Base-by-base conservation (phyloP, 73 alveolate species). In the Symbiodinium natans region DNA sequence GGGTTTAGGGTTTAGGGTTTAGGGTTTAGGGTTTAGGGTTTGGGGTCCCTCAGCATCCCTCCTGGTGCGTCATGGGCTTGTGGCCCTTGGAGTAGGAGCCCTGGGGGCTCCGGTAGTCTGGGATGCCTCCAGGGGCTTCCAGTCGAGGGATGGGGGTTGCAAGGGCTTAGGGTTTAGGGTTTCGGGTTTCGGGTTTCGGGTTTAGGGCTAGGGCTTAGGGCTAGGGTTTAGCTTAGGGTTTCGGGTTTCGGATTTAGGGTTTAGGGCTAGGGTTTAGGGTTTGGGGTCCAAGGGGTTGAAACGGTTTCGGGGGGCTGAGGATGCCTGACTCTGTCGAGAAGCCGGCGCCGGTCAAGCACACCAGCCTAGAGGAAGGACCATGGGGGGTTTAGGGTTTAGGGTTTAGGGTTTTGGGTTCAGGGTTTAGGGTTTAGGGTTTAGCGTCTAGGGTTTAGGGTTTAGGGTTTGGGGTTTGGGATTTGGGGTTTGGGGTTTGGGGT, bases 321-420 rank as follows among this genome's bases (percentile, higher is more conserved):
- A 99, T 98, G 71, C 99, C 99, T 36, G 99, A 93, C 83, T 99
- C 99, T 1, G 99, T 98, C 46, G 99, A 99, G 56, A 94, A 92
- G 43, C 99, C 99, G 25, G 99, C 97, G 27, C 99, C 99, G 5
- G 99, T 82, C 31, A 93, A 59, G 92, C 82, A 42, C 27, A 75
- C 59, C 41, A 92, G 59, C 92, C 98, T 74, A 46, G 59, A 46
- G 6, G 13, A 9, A 46, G 59, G 59, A 46, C 13, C 13, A 46
- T 46, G 59, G 6, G 13, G 59, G 59, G 59, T 6, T 83, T 33
- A 83, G 93, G 93, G 63, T 46, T 52, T 11, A 10, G 11, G 27
- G 2, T 5, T n/a, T 31, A 5, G 25, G 36, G 34, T 34, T 27
- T 19, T 63, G 1, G 77, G 77, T 63, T 63, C 25, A 3, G 36